Evolutionary conservation across 2,329 filamentous ascomycete genomes (phyloP).

Genomic region (Talaromyces pinophilus): DNA sequence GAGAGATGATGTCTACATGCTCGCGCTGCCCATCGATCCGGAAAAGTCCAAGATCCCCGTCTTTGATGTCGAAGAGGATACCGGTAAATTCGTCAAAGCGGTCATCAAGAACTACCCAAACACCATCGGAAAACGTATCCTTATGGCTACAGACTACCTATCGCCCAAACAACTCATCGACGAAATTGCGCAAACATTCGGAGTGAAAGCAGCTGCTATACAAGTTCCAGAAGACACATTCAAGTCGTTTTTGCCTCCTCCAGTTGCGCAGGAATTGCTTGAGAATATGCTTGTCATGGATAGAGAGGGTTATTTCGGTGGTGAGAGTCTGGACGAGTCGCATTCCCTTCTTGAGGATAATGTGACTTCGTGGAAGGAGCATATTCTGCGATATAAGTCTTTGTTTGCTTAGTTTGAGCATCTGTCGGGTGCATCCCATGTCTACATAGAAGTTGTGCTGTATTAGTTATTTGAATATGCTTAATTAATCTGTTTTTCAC

Average conservation of each 20-base stretch:
- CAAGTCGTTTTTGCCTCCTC: conserved; percentile 37
- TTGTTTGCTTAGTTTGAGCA: not conserved
- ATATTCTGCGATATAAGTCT: not conserved
- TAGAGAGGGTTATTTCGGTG: conserved; percentile 55
- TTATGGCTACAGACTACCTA: conserved; percentile 47
- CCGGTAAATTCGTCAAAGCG: conserved; percentile 31
- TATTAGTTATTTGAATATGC: not conserved
- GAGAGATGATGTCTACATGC: conserved; percentile 14
- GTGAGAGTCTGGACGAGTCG: conserved; percentile 28
- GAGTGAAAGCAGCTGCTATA: conserved; percentile 40
- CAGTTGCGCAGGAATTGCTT: conserved; percentile 50
- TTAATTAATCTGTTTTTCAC: not conserved
- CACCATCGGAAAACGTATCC: conserved; percentile 43
- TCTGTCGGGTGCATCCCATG: not conserved
- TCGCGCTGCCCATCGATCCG: conserved; percentile 23
- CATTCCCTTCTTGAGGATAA: conserved; percentile 1
- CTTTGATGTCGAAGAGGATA: conserved; percentile 23
- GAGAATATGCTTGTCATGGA: conserved; percentile 55
- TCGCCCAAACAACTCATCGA: conserved; percentile 45
- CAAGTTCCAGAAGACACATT: conserved; percentile 47
- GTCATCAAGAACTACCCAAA: conserved; percentile 42
- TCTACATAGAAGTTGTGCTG: not conserved
- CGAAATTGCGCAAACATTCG: conserved; percentile 42
- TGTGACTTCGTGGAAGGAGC: conserved; percentile 11
- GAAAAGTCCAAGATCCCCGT: conserved; percentile 23